phyloP scores from a whole-genome alignment of 1,139 yeast species.

The Sugiyamaella sp. region DNA sequence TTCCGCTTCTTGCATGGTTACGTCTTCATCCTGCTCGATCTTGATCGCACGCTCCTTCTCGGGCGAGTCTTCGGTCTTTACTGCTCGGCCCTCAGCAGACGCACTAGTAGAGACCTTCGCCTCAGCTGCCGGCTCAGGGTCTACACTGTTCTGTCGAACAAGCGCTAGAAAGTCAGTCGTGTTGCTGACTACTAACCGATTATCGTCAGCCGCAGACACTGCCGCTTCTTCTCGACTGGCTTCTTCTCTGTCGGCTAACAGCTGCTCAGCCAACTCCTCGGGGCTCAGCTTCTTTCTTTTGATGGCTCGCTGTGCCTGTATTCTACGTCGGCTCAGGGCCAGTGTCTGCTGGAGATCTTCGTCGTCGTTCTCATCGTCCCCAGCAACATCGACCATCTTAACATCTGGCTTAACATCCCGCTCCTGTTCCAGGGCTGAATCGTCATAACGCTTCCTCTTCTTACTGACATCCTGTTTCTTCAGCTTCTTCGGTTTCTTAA shows the following conservation, averaged over 20 bases:
- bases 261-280: constrained; percentile 34
- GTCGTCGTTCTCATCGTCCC: constrained; percentile 43
- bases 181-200: constrained; percentile 28
- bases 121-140: constrained; percentile 12
- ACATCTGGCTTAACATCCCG: constrained; percentile 28
- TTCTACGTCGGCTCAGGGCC: constrained; percentile 47
- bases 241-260: constrained; percentile 24
- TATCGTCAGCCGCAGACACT: constrained; percentile 16
- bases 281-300: constrained; percentile 28
- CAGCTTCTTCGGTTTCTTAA: constrained; percentile 51
- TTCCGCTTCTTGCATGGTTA: not conserved
- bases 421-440: constrained; percentile 31
- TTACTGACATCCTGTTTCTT: constrained; percentile 31
- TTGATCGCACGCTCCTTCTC: not conserved
- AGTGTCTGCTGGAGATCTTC: constrained; percentile 54
- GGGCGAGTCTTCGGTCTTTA: not conserved
- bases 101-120: not conserved
- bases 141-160: constrained; percentile 21
- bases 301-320: constrained; percentile 39
- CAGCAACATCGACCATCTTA: constrained; percentile 3
- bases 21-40: not conserved
- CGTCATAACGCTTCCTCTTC: constrained; percentile 31
- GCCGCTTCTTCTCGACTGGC: constrained; percentile 21
- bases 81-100: not conserved
- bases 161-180: constrained; percentile 31